phyloP scores from a whole-genome alignment of 495 filamentous ascomycete genomes.

The Neurospora sp. region DNA sequence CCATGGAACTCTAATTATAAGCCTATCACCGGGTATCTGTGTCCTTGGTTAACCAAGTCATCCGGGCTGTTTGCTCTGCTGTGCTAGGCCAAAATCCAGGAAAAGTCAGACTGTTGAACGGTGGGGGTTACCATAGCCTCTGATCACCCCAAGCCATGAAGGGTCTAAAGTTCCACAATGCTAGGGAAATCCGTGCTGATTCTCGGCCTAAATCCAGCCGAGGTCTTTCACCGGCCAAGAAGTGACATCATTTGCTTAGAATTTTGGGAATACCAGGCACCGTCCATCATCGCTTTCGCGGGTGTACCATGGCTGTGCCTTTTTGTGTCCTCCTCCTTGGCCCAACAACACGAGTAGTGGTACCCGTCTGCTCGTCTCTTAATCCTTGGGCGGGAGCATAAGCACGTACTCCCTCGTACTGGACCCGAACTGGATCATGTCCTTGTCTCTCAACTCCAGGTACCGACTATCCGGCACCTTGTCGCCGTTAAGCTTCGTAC shows the following conservation, averaged over 20 bases:
- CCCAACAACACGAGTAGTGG: not conserved
- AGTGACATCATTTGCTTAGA: not conserved
- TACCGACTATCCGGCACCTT: slow-evolving; percentile 63
- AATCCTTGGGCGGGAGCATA: slow-evolving; percentile 51
- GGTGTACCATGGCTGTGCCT: not conserved
- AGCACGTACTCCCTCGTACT: slow-evolving; percentile 82
- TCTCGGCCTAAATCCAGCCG: not conserved
- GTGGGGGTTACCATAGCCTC: not conserved
- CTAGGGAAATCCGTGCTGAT: not conserved
- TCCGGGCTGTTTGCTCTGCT: not conserved
- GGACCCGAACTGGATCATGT: slow-evolving; percentile 77
- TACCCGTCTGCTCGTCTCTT: slow-evolving; percentile 1
- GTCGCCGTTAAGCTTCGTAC: slow-evolving; percentile 72
- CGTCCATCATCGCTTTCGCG: not conserved
- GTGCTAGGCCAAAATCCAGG: not conserved
- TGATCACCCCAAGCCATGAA: not conserved
- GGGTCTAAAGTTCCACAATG: not conserved
- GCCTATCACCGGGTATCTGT: not conserved
- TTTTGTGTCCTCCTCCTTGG: not conserved
- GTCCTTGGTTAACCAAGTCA: not conserved
- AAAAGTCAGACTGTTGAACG: not conserved
- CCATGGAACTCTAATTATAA: not conserved
- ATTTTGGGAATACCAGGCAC: not conserved
- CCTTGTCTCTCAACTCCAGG: slow-evolving; percentile 77
- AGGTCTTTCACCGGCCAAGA: not conserved